Evolutionary conservation across 768 basidiomycete species (phyloP).

Genomic region (Suillus occidentalis): DNA sequence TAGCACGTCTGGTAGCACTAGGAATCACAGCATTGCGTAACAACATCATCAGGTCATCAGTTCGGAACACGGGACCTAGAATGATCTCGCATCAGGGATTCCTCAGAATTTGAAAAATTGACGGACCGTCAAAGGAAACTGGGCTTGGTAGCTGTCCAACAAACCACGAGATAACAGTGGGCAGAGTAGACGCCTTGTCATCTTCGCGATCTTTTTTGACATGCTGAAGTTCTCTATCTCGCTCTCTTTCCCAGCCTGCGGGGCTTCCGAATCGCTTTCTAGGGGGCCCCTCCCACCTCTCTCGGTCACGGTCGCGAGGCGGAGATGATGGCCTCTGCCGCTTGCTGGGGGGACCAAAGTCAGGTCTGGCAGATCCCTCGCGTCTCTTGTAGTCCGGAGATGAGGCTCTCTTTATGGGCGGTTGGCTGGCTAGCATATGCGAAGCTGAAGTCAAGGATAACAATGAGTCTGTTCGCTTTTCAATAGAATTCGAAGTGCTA

Average conservation of each 20-base stretch:
- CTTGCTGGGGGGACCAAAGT: conserved; percentile 41
- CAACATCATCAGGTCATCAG: conserved; percentile 86
- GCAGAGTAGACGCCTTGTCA: conserved; percentile 51
- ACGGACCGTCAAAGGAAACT: conserved; percentile 59
- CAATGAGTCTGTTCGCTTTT: conserved; percentile 37
- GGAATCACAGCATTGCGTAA: conserved; percentile 84
- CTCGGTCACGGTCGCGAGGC: conserved; percentile 49
- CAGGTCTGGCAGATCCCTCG: conserved; percentile 42
- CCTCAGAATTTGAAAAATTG: neutral
- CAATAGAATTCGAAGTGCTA: conserved; percentile 21
- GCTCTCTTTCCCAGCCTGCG: conserved; percentile 43
- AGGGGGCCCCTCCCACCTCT: conserved; percentile 36
- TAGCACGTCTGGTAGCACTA: conserved; percentile 47
- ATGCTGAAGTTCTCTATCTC: conserved; percentile 42
- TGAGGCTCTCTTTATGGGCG: conserved; percentile 30
- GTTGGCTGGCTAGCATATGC: conserved; percentile 24
- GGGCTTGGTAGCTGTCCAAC: conserved; percentile 75
- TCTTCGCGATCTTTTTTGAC: conserved; percentile 43
- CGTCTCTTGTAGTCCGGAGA: conserved; percentile 40
- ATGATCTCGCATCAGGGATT: conserved; percentile 1
- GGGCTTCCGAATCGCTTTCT: conserved; percentile 44
- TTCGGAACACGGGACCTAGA: conserved; percentile 84
- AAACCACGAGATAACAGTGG: conserved; percentile 77
- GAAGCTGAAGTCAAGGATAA: conserved; percentile 32
- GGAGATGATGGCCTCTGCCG: conserved; percentile 46